A percentile compares a stretch with the other conserved stretches of the same genome.
phyloP scores from a whole-genome alignment of 345 rosid species.

The Populus simonii region DNA sequence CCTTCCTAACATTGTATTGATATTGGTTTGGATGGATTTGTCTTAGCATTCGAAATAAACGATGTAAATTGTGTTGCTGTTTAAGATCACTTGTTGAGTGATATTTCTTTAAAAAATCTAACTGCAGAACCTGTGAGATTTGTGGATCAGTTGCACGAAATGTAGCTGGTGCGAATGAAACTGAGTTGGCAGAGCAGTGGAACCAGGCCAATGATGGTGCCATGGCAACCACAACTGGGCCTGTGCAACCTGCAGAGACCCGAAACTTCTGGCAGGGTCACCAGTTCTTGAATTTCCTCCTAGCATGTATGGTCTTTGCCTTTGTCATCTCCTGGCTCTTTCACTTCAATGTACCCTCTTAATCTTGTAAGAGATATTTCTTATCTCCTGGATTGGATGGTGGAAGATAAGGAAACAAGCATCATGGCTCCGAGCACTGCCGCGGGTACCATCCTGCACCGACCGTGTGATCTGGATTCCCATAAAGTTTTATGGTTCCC shows the following conservation, averaged over 20 bases:
- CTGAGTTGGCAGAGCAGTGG: slow-evolving; percentile 42
- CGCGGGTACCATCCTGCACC: slow-evolving; percentile 6
- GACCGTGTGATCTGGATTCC: not conserved
- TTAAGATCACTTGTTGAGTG: not conserved
- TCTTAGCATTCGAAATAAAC: not conserved
- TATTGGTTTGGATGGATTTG: not conserved
- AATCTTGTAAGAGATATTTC: not conserved
- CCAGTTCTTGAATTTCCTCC: slow-evolving; percentile 76
- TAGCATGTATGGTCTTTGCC: slow-evolving; percentile 91
- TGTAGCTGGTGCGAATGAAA: slow-evolving; percentile 52
- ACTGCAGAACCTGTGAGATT: slow-evolving; percentile 85
- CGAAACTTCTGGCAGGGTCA: slow-evolving; percentile 81
- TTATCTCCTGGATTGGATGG: not conserved
- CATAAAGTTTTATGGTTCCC: not conserved
- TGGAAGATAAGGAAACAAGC: slow-evolving; percentile 1
- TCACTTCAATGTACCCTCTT: slow-evolving; percentile 77
- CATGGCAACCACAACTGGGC: slow-evolving; percentile 28
- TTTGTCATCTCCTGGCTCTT: slow-evolving; percentile 94
- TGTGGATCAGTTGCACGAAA: slow-evolving; percentile 78
- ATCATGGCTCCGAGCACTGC: not conserved
- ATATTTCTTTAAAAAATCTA: not conserved
- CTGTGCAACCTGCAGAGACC: slow-evolving; percentile 32
- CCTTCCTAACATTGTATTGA: not conserved
- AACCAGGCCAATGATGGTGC: slow-evolving; percentile 39
- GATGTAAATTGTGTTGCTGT: not conserved